A percentile compares a stretch with the other conserved stretches of the same genome.
Evolutionary conservation across 2,329 filamentous ascomycete genomes (phyloP).

Genomic region (Talaromyces sp.): DNA sequence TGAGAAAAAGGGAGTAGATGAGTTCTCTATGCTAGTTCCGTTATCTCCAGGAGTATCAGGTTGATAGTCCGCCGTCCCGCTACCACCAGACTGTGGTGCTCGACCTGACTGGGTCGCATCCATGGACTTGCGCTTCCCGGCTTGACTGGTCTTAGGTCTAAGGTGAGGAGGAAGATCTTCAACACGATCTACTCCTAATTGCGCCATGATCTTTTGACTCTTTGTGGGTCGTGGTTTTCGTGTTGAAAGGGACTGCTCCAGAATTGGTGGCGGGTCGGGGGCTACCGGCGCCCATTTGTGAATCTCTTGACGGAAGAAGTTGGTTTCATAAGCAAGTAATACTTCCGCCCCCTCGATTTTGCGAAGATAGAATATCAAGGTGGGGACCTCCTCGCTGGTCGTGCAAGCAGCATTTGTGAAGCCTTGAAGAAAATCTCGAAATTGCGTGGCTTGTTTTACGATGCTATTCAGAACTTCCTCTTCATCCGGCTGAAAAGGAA

Average conservation of each 20-base stretch:
- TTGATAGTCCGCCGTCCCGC: slow-evolving; percentile 14
- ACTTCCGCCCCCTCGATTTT: slow-evolving; percentile 98
- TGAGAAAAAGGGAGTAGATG: slow-evolving; percentile 34
- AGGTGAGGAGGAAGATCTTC: slow-evolving; percentile 84
- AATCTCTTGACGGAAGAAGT: slow-evolving; percentile 91
- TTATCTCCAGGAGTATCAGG: slow-evolving; percentile 20
- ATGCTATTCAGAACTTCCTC: slow-evolving; percentile 83
- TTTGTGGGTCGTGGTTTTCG: slow-evolving; percentile 95
- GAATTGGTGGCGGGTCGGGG: slow-evolving; percentile 75
- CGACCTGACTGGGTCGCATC: slow-evolving; percentile 37
- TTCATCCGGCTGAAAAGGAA: slow-evolving; percentile 95
- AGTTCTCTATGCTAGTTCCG: slow-evolving; percentile 22
- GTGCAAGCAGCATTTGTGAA: slow-evolving; percentile 79
- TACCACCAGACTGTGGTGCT: slow-evolving; percentile 27
- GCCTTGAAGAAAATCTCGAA: slow-evolving; percentile 74
- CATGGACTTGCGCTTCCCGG: slow-evolving; percentile 67
- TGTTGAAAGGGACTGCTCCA: slow-evolving; percentile 85
- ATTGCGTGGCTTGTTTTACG: slow-evolving; percentile 76
- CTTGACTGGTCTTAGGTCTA: slow-evolving; percentile 69
- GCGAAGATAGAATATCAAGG: slow-evolving; percentile 88
- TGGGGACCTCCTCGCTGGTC: slow-evolving; percentile 80
- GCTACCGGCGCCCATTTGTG: slow-evolving; percentile 94
- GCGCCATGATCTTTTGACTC: slow-evolving; percentile 87
- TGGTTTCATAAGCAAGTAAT: slow-evolving; percentile 86
- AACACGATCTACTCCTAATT: slow-evolving; percentile 82